Conservation (phyloP, 2,329 filamentous ascomycete genomes). For the Purpureocillium takamizusanense region DNA sequence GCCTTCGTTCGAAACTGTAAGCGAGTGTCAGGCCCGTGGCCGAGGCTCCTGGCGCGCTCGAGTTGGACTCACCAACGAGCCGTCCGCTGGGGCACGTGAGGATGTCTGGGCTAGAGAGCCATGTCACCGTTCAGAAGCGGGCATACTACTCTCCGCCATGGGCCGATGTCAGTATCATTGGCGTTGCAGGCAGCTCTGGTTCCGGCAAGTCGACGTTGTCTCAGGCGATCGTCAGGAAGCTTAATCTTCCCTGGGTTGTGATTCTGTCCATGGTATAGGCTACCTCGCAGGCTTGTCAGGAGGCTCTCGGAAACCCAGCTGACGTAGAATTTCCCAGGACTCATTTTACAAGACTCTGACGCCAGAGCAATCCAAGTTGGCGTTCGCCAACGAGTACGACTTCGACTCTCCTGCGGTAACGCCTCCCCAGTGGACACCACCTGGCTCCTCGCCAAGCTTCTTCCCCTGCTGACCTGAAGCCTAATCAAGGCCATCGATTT, state of each 20-base stretch:
- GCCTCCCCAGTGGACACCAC: background rate
- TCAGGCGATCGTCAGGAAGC: constrained; percentile 76
- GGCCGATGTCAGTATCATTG: constrained; percentile 94
- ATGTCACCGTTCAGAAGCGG: constrained; percentile 43
- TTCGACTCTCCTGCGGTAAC: constrained; percentile 78
- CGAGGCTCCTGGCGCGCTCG: too few species aligned
- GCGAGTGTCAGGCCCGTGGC: too few species aligned
- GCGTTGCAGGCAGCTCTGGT: constrained; percentile 88
- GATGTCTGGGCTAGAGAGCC: constrained; percentile 26
- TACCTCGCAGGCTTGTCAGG: too few species aligned
- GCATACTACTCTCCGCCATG: constrained; percentile 89
- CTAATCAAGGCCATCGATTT: constrained; percentile 76
- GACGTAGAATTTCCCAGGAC: constrained; percentile 50
- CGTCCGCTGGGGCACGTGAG: constrained; percentile 3
- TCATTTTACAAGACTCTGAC: constrained; percentile 93
- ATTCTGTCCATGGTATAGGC: constrained; percentile 94
- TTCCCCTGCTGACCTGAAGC: background rate
- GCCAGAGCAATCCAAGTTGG: constrained; percentile 66
- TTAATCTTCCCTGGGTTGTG: constrained; percentile 95
- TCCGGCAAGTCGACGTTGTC: constrained; percentile 92
- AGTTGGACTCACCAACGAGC: background rate
- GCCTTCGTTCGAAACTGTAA: too few species aligned
- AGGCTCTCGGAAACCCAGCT: too few species aligned
- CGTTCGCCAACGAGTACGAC: constrained; percentile 88
- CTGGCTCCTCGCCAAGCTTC: background rate